Conservation (phyloP, 202 grass and related monocot species). For the Brachypodium distachyon region DNA sequence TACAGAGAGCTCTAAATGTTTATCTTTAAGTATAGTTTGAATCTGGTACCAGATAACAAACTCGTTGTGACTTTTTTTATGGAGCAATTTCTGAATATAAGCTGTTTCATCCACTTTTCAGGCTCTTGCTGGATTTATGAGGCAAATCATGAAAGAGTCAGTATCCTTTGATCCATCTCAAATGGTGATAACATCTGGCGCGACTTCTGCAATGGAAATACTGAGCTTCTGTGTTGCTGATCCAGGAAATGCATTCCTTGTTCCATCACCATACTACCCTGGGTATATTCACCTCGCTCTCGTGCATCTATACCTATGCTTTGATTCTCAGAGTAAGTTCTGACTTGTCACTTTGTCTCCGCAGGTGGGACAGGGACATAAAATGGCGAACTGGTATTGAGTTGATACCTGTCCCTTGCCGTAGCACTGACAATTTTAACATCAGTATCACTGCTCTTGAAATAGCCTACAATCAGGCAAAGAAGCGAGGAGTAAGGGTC, state of each 20-base stretch:
- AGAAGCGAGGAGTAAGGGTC: constrained; percentile 87
- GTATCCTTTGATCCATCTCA: constrained; percentile 78
- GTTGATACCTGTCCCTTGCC: constrained; percentile 90
- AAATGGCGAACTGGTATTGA: constrained; percentile 89
- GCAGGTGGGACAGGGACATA: constrained; percentile 94
- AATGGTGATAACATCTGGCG: constrained; percentile 87
- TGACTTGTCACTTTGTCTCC: neutral
- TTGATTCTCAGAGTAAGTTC: neutral
- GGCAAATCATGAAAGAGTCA: constrained; percentile 62
- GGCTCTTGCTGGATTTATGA: constrained; percentile 91
- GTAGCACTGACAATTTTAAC: constrained; percentile 86
- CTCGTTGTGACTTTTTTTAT: neutral
- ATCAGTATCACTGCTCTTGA: constrained; percentile 76
- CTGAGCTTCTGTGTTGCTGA: constrained; percentile 97
- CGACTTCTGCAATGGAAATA: constrained; percentile 90
- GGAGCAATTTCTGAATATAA: constrained; percentile 1
- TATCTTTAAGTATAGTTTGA: neutral
- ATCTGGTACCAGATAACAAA: neutral
- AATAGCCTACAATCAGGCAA: constrained; percentile 78
- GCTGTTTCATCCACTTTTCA: constrained; percentile 34
- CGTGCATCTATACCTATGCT: neutral
- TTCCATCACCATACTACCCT: constrained; percentile 97
- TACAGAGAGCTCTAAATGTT: neutral
- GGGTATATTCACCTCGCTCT: constrained; percentile 42
- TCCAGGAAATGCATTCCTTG: constrained; percentile 96